A percentile compares a stretch with the other conserved stretches of the same genome.
These are phyloP conservation scores for Nigrospora sphaerica DNA, from an alignment of 2,329 filamentous ascomycete genomes.

Conservation along the genomic window DNA sequence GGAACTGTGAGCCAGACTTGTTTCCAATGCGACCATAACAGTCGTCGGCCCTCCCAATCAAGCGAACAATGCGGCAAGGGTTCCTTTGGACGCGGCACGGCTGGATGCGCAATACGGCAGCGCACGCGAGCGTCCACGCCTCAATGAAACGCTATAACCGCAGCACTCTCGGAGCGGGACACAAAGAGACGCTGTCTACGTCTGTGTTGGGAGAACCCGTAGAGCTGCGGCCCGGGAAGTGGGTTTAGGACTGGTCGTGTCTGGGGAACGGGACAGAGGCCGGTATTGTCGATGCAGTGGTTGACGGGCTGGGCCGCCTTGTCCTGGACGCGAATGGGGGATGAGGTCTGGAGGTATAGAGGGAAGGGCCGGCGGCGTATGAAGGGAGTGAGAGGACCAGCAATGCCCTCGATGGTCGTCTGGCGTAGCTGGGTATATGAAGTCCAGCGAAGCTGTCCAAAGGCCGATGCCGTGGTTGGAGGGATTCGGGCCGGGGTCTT, in stretches of 20 bases:
- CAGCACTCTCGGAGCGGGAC: slow-evolving; percentile 11
- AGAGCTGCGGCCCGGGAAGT: slow-evolving; percentile 10
- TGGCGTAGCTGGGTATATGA: too few relatives aligned
- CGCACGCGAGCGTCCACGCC: slow-evolving; percentile 15
- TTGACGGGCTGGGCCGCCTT: too few relatives aligned
- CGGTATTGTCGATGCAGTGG: too few relatives aligned
- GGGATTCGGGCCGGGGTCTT: too few relatives aligned
- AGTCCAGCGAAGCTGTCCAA: too few relatives aligned
- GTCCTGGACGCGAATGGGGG: too few relatives aligned
- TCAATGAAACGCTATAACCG: slow-evolving; percentile 12
- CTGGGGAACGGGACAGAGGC: too few relatives aligned
- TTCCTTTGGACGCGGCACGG: slow-evolving; percentile 12
- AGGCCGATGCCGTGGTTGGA: too few relatives aligned
- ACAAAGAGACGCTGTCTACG: slow-evolving; percentile 9
- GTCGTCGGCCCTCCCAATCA: slow-evolving; percentile 15
- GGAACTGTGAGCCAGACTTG: slow-evolving; percentile 15
- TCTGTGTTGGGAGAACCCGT: slow-evolving; percentile 13
- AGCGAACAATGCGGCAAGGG: slow-evolving; percentile 14
- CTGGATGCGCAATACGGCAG: slow-evolving; percentile 13
- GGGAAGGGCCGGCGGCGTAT: too few relatives aligned
- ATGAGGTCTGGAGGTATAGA: too few relatives aligned
- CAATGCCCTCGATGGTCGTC: too few relatives aligned
- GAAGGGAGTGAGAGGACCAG: too few relatives aligned
- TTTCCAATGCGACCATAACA: slow-evolving; percentile 12
- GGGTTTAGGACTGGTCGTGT: neutral